Conservation (phyloP, 163 green algal genomes). For the Scenedesmus sp. region DNA sequence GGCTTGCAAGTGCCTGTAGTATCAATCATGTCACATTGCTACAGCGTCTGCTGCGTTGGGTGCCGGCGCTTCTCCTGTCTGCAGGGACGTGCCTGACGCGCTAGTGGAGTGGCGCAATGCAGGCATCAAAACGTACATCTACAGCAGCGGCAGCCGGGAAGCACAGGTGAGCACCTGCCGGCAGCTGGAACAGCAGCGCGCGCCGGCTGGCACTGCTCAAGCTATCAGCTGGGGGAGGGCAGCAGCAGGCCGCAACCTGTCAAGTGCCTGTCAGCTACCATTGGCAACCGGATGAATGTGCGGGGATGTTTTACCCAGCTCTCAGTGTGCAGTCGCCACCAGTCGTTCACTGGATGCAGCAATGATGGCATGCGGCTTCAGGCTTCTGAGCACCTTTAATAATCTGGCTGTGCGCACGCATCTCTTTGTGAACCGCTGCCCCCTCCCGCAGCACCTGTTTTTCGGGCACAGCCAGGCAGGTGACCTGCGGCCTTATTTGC, state of each 20-base stretch:
- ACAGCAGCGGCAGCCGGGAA: conserved; percentile 88
- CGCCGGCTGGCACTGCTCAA: not conserved
- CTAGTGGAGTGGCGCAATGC: conserved; percentile 77
- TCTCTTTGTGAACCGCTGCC: not conserved
- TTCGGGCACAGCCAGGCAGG: conserved; percentile 82
- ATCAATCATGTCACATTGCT: too few species aligned
- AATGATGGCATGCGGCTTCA: not conserved
- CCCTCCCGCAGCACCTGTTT: conserved; percentile 61
- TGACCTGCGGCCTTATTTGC: conserved; percentile 83
- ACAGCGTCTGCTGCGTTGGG: too few species aligned
- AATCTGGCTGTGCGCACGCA: too few species aligned
- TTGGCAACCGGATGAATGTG: not conserved
- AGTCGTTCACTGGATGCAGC: not conserved
- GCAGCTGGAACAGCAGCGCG: not conserved
- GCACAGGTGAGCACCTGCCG: conserved; percentile 76
- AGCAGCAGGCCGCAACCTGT: not conserved
- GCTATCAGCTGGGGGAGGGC: not conserved
- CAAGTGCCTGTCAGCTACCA: not conserved
- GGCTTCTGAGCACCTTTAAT: too few species aligned
- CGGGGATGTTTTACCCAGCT: too few species aligned
- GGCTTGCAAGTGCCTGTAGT: too few species aligned
- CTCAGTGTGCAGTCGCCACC: too few species aligned
- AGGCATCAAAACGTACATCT: conserved; percentile 97
- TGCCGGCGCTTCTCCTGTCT: too few species aligned
- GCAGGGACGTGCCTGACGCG: conserved; percentile 83